Conservation (phyloP, 768 basidiomycete genomes). For the Leccinum obscurum region DNA sequence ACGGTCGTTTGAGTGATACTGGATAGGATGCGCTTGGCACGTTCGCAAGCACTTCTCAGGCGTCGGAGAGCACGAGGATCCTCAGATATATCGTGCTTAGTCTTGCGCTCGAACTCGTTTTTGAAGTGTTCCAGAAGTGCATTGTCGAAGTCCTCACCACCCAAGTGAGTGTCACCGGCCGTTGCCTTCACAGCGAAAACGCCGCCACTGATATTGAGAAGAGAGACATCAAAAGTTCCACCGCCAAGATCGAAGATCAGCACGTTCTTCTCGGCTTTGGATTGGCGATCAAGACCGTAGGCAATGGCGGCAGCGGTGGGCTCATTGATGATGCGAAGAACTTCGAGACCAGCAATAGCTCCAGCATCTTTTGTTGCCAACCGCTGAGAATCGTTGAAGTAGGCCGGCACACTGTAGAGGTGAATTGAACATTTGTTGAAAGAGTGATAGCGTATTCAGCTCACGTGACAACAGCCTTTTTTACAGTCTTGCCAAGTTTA, state of each 20-base stretch:
- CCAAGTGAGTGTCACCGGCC: constrained; percentile 98
- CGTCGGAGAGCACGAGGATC: constrained; percentile 97
- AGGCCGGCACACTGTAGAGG: constrained; percentile 80
- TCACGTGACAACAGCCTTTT: constrained; percentile 98
- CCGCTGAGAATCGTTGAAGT: constrained; percentile 99
- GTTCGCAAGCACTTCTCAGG: constrained; percentile 96
- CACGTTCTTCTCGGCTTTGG: constrained; percentile 94
- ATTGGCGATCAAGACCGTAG: constrained; percentile 96
- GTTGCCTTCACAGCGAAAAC: constrained; percentile 99
- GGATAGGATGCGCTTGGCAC: constrained; percentile 98
- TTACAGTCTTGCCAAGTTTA: constrained; percentile 97
- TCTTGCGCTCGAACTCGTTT: constrained; percentile 98
- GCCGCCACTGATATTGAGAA: constrained; percentile 96
- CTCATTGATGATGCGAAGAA: constrained; percentile 99
- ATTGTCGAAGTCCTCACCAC: constrained; percentile 99
- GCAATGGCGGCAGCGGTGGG: constrained; percentile 99
- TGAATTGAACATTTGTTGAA: constrained; percentile 2
- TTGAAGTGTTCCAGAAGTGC: constrained; percentile 98
- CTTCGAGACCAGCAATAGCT: constrained; percentile 95
- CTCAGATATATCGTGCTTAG: constrained; percentile 94
- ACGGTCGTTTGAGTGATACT: constrained; percentile 98
- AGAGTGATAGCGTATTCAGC: constrained; percentile 33
- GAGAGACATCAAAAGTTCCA: constrained; percentile 99
- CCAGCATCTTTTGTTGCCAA: constrained; percentile 99
- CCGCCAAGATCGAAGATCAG: constrained; percentile 99